Conservation (phyloP, 2,329 filamentous ascomycete species). For the Exophiala xenobiotica region DNA sequence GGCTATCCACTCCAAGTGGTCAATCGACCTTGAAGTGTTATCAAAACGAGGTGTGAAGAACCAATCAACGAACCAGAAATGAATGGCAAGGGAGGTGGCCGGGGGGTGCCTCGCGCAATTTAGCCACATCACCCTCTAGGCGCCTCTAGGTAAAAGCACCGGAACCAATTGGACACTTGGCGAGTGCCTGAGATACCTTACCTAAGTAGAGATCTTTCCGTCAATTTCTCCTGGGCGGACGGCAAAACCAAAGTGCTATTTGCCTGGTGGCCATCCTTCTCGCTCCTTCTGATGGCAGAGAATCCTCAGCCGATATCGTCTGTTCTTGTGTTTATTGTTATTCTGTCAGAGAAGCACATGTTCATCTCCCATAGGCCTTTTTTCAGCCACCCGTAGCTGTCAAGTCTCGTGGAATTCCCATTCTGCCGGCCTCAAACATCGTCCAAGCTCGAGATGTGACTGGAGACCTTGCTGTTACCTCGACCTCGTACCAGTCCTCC, state of each 20-base stretch:
- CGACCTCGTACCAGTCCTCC: neutral
- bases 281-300: too few species aligned
- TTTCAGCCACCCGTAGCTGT: neutral
- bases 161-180: neutral
- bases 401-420: neutral
- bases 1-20: neutral
- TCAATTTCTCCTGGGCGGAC: neutral
- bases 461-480: conserved; percentile 2
- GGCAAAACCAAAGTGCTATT: too few species aligned
- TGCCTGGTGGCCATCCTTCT: too few species aligned
- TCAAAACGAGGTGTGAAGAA: neutral
- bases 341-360: neutral
- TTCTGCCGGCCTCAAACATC: neutral
- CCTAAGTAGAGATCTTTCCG: neutral
- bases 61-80: neutral
- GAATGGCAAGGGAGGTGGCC: neutral
- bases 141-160: neutral
- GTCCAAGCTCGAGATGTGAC: neutral
- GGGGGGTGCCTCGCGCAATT: neutral
- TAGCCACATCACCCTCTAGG: neutral
- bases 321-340: neutral
- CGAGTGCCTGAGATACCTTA: neutral
- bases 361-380: neutral
- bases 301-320: too few species aligned
- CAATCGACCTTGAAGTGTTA: neutral